These are phyloP conservation scores for Volvox africanus DNA, from an alignment of 139 green algal species.

Conservation along the genomic window DNA sequence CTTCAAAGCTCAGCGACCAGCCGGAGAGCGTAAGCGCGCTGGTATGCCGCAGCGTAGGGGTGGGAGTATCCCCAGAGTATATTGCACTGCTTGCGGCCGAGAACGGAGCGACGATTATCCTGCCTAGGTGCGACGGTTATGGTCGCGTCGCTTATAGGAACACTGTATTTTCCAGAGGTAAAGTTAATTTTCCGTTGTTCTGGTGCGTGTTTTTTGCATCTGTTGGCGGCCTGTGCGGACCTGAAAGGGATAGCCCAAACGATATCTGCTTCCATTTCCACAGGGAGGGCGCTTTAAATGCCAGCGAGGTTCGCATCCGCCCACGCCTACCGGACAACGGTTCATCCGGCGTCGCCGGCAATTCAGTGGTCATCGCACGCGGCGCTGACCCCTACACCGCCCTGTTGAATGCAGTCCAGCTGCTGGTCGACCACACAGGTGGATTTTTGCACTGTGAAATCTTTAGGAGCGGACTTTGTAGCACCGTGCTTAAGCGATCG, in stretches of 20 bases:
- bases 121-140: not conserved
- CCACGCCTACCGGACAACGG: no score
- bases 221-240: not conserved
- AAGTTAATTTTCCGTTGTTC: no score
- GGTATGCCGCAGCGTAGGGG: not conserved
- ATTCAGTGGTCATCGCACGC: not conserved
- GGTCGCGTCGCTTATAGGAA: no score
- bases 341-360: no score
- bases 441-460: no score
- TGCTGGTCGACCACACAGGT: not conserved
- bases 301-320: not conserved
- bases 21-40: not conserved
- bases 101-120: not conserved
- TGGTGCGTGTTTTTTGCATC: not conserved
- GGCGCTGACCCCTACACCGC: not conserved
- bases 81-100: not conserved
- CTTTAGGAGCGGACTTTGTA: not conserved
- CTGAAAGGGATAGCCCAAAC: not conserved
- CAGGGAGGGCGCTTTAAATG: conserved; percentile 10
- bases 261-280: no score
- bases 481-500: not conserved
- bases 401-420: not conserved
- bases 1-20: not conserved
- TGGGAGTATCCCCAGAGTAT: not conserved
- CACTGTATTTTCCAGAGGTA: no score